phyloP scores from a whole-genome alignment of 2,329 filamentous ascomycete species.

The Penicillium sp. region DNA sequence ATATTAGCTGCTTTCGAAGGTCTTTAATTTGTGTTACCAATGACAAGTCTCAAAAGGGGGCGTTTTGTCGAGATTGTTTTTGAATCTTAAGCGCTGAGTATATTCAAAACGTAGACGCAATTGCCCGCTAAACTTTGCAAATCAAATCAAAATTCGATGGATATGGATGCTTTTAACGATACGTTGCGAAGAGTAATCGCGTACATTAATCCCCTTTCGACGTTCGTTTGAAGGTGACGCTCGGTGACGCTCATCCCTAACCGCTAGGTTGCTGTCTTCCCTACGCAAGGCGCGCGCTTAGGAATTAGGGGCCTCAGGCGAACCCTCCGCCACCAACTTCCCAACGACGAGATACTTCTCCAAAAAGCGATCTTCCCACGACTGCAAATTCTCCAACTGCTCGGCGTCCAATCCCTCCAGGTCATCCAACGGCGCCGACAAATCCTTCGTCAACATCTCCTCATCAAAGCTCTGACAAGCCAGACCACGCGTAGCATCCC shows the following conservation, averaged over 20 bases:
- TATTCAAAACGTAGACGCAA: no score
- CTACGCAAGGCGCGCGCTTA: background rate
- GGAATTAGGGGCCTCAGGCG: constrained; percentile 39
- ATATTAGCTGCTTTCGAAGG: constrained; percentile 6
- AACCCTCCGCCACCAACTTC: constrained; percentile 66
- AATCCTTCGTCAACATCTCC: constrained; percentile 88
- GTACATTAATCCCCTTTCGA: background rate
- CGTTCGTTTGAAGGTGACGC: no score
- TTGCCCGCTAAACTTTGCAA: background rate
- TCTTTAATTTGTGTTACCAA: constrained; percentile 7
- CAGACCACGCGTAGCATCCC: constrained; percentile 83
- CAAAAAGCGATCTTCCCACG: constrained; percentile 89
- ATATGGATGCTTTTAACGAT: background rate
- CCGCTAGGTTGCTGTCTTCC: background rate
- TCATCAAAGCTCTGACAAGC: constrained; percentile 90
- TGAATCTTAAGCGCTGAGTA: no score
- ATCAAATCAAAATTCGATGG: background rate
- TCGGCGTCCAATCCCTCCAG: constrained; percentile 68
- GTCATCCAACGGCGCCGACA: constrained; percentile 76
- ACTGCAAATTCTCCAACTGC: constrained; percentile 75
- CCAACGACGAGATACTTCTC: constrained; percentile 97
- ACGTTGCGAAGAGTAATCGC: background rate
- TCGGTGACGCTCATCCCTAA: background rate
- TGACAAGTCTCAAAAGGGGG: background rate
- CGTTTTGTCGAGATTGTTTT: background rate